Evolutionary conservation across 2,329 filamentous ascomycete species (phyloP), one percentile per base, ranked within the genome.

Genomic region (Aspergillus pseudoviridinutans): DNA sequence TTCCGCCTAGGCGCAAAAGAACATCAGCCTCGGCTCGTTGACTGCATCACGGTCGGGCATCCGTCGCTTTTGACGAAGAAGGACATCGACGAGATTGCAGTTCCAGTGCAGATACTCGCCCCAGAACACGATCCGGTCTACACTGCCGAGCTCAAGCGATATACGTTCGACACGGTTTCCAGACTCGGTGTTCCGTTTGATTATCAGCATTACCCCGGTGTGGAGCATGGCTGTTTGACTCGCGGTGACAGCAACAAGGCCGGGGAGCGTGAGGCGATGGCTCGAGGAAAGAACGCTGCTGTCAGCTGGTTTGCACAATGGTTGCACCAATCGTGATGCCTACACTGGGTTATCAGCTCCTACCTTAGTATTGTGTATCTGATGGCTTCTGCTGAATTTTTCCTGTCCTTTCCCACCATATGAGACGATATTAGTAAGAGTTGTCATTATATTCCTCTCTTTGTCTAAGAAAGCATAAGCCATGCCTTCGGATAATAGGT

Each of bases 21-120:
- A 12, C 58, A 72, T n/a, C 14, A 38, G 32, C 32, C 32, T 38
- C 65, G 66, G 2, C 66, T 83, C 2, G 75, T 83, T 4, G 80
- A 83, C 56, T 76, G 71, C 61, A 71, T 82, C 41, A 70, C 73
- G 1, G 69, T 70, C 3, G 81, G 69, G 0, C 81, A 83, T 63
- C 81, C 79, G 9, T 75, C 72, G 0, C 60, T 75, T 44, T 56
- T 82, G 24, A 76, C 70, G 0, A 72, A 77, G 57, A 61, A 68
- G 20, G 82, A 84, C 56, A 76, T 84, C 20, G 73, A 79, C 14
- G 71, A 65, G 0, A 64, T 82, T 1, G 68, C 51, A 1, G 80
- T 82, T 0, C 80, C 82, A 0, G 71, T 79, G n/a, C 82, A 84
- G 69, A 68, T 83, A 4, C 63, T 84, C 6, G 79, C 80, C 1